A percentile compares a stretch with the other conserved stretches of the same genome.
Evolutionary conservation across 1,284 basidiomycete species (phyloP).

Genomic region (Exobasidium cylindrosporum): DNA sequence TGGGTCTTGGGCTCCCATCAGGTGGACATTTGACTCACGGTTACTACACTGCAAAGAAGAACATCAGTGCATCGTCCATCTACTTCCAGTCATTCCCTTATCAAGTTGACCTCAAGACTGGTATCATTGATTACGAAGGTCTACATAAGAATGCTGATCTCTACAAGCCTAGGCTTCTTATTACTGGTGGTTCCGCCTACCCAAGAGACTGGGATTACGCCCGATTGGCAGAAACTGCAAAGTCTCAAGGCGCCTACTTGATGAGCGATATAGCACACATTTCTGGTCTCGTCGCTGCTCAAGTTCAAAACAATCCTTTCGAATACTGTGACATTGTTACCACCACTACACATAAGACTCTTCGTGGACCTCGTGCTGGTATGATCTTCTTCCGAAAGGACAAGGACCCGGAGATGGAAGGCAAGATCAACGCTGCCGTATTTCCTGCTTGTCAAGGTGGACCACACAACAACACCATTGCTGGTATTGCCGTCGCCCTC

Average conservation of each 20-base stretch:
- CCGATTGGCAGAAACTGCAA: slow-evolving; percentile 74
- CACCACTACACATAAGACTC: slow-evolving; percentile 82
- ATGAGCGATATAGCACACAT: slow-evolving; percentile 90
- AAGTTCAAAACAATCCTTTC: slow-evolving; percentile 89
- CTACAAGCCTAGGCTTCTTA: slow-evolving; percentile 93
- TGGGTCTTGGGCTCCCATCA: slow-evolving; percentile 98
- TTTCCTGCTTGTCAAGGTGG: slow-evolving; percentile 99
- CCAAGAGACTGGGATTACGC: slow-evolving; percentile 83
- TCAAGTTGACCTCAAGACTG: slow-evolving; percentile 67
- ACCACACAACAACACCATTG: slow-evolving; percentile 99
- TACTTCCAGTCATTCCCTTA: slow-evolving; percentile 99
- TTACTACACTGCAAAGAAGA: slow-evolving; percentile 98
- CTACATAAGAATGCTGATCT: slow-evolving; percentile 85
- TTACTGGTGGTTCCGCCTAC: slow-evolving; percentile 98
- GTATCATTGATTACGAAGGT: slow-evolving; percentile 84
- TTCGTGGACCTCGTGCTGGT: slow-evolving; percentile 96
- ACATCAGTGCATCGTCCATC: slow-evolving; percentile 99
- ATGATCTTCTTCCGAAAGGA: slow-evolving; percentile 99
- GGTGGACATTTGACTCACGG: slow-evolving; percentile 98
- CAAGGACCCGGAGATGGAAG: slow-evolving; percentile 81
- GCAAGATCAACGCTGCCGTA: slow-evolving; percentile 93
- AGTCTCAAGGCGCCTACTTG: slow-evolving; percentile 81
- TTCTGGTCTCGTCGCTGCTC: slow-evolving; percentile 88
- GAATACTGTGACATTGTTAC: slow-evolving; percentile 82
- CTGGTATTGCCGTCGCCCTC: slow-evolving; percentile 90